A percentile compares a stretch with the other conserved stretches of the same genome.
These are phyloP conservation scores for Gentiana macrophylla DNA, from an alignment of 257 asterid genomes.

Conservation along the genomic window DNA sequence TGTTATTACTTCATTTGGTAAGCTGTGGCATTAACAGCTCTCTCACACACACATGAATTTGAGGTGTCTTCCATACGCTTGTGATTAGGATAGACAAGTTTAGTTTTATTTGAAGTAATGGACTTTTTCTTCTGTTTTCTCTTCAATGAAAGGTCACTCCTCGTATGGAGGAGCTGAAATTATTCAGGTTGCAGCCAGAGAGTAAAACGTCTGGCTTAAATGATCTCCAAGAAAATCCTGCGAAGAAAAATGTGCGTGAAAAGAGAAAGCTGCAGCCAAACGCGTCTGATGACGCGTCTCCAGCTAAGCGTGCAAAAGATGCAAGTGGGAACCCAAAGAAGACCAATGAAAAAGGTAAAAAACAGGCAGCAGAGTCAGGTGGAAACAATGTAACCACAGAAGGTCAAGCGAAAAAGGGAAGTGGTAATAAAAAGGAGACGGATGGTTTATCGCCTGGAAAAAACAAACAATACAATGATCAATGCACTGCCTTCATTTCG, in stretches of 20 bases:
- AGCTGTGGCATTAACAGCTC: too few relatives aligned
- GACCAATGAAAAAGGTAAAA: constrained; percentile 25
- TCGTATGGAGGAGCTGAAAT: constrained; percentile 83
- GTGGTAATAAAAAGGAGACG: constrained; percentile 29
- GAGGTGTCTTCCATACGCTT: too few relatives aligned
- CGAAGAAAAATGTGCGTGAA: constrained; percentile 44
- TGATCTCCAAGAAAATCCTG: constrained; percentile 37
- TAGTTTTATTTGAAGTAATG: too few relatives aligned
- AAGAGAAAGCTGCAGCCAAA: constrained; percentile 61
- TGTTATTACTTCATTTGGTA: background rate
- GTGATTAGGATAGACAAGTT: too few relatives aligned
- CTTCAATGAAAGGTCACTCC: constrained; percentile 61
- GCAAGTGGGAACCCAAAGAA: constrained; percentile 28
- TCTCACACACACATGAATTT: too few relatives aligned
- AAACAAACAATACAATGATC: constrained; percentile 47
- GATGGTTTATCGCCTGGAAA: constrained; percentile 33
- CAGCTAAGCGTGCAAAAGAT: constrained; percentile 61
- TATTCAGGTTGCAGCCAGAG: constrained; percentile 68
- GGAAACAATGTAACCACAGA: constrained; percentile 29
- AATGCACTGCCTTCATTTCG: constrained; percentile 82
- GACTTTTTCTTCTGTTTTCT: background rate
- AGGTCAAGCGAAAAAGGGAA: constrained; percentile 25
- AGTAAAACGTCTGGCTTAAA: constrained; percentile 30
- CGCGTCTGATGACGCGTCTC: constrained; percentile 40
- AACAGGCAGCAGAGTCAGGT: constrained; percentile 24